Base-by-base conservation (phyloP, 352 stramenopile genomes). In the Blastocystis sp. region DNA sequence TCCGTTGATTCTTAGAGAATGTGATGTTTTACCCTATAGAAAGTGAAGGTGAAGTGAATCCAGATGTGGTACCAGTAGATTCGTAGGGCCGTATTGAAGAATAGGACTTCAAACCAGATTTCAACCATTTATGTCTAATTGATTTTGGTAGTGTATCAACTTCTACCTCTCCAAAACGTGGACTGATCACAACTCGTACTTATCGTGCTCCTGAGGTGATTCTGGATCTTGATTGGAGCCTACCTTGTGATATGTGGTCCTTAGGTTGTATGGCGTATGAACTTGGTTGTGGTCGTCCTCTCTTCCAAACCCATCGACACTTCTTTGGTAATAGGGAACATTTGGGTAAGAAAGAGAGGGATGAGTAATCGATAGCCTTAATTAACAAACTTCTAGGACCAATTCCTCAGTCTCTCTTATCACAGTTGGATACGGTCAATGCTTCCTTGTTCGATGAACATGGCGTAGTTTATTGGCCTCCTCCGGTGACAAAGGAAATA, bases 131-230 rank as follows among this genome's bases (percentile, higher is more conserved):
- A 4, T 87, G 77, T 42, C 77, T 88, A 14, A 88, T 88, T 42
- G 80, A 88, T 42, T 88, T 88, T 63, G 80, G 80, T 5, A 85
- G 66, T 46, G 80, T 86, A 27, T 81, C 80, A 9, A 78, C 14
- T 12, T 58, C 66, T 24, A 49, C 19, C 39, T 43, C 58, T 42
- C 73, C 66, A 6, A 71, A 85, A 39, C 49, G 52, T 24, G 66
- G 67, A 52, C 49, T 98, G 58, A 97, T 99, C 75, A 99, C 98
- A 89, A 99, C 96, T 52, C 90, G 96, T 19, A 96, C 98, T 89
- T 99, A 99, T 89, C 92, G 96, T 24, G 95, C 95, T 32, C 95
- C 95, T 0, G 95, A 98, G 90, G 96, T 99, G 1, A 98, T 98
- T 88, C 91, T 99, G 29, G 94, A 95, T 19, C 90, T 97, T 52